Evolutionary conservation across 1,139 yeast genomes (phyloP).

Genomic region (Pichia sp.): DNA sequence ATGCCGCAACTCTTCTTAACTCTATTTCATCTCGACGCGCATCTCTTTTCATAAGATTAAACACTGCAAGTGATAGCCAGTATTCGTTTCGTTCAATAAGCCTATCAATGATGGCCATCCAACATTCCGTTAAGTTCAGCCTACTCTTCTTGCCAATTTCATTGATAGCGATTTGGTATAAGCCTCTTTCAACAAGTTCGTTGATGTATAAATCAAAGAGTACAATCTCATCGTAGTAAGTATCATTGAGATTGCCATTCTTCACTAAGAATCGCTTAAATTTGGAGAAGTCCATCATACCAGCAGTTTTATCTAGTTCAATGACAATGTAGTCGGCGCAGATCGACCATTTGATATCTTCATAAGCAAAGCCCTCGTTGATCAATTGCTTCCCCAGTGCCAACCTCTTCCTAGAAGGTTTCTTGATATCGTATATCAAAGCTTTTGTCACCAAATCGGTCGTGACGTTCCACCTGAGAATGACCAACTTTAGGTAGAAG

Average conservation of each 20-base stretch:
- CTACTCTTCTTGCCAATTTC: conserved; percentile 1
- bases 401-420: conserved; percentile 6
- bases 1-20: neutral
- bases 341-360: conserved; percentile 1
- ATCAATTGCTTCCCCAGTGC: conserved; percentile 2
- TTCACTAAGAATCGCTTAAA: neutral
- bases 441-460: conserved; percentile 7
- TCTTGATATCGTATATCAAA: neutral
- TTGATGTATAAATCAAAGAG: conserved; percentile 2
- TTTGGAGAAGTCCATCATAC: neutral
- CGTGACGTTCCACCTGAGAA: conserved; percentile 5
- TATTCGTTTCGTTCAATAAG: neutral
- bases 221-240: neutral
- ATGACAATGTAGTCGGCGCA: conserved; percentile 6
- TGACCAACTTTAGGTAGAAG: conserved; percentile 4
- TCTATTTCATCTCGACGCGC: neutral
- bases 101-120: conserved; percentile 1
- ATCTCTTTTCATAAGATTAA: neutral
- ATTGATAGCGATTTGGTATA: neutral
- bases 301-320: neutral
- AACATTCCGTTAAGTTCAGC: neutral
- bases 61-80: conserved; percentile 4
- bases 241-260: neutral
- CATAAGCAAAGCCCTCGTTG: conserved; percentile 8
- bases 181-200: neutral